Base-by-base conservation (phyloP, 768 basidiomycete species). In the Fistulinella prunicolor region DNA sequence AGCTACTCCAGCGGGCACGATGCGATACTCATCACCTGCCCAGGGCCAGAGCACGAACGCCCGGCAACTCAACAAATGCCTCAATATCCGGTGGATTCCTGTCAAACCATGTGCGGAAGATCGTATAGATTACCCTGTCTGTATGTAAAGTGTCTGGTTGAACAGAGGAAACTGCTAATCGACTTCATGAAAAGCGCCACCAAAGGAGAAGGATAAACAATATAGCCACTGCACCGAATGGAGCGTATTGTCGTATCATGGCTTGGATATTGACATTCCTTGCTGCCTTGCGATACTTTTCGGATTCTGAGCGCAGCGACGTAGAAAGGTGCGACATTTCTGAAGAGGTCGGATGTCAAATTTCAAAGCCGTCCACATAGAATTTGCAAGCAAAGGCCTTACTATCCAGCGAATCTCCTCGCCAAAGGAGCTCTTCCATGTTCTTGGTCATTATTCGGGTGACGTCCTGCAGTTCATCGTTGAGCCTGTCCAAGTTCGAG, bases 391-490 rank as follows among this genome's bases (percentile, higher is more conserved):
- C 12, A n/a, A 53, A 21, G 34, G 38, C 73, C 89, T 58, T 62
- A 95, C 96, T 78, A 68, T 99, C 96, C 49, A 99, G 77, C 24
- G 92, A 95, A 67, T 99, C 96, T 22, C 96, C 96, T 66, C 96
- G 77, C 96, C 95, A 98, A 41, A 99, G 71, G 43, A 99, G 73
- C 69, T 99, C 96, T 70, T 99, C 96, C 95, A 99, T 99, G 63
- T 99, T 98, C 75, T 99, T 98, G 9, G 96, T 98, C 96, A 99
- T 98, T 69, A 99, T 98, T 55, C 92, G 77, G 41, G 96, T 97
- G 50, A 99, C 96, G 62, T 99, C 96, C 64, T 96, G 93, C 30
- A 99, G 74, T 56, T 99, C 95, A 60, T 93, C 94, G 61, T 98
- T 98, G 38, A 99, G 75, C 68, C 78, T 86, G 66, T 94, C 92